Evolutionary conservation across 176 grass and related monocot species (phyloP), one percentile per base, ranked within the genome.

Genomic region (Aegilops tauschii): DNA sequence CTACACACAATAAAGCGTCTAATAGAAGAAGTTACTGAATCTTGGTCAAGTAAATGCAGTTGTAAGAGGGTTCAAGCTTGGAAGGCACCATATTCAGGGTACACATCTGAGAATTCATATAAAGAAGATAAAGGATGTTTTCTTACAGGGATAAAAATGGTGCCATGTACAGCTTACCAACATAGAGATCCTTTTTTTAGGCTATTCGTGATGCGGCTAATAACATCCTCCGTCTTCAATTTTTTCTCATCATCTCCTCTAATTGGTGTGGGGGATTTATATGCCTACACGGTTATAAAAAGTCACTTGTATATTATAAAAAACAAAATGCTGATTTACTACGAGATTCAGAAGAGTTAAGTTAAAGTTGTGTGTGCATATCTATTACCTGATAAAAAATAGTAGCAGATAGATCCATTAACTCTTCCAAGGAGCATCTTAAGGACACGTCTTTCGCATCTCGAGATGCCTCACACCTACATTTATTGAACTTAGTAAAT

Each of bases 371-470:
- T 32, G 16, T 5, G 16, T 75, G 65, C 40, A 56, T 47, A 87
- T 74, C 45, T 37, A 70, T 78, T 89, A 93, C 96, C 96, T 92
- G 86, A 91, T 95, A 98, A 79, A 98, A 92, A 81, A 89, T 84
- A 87, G 81, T 88, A 75, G 96, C 89, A 79, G 90, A 87, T 25
- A 98, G 86, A 84, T 94, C 96, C 91, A 98, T 94, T 52, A 95
- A 84, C 40, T 89, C 88, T 87, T 98, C 89, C 23, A 92, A 91
- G 44, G 89, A 88, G 49, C 92, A 89, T 77, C 88, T 86, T 29
- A 87, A 80, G 25, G 88, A 88, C 78, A 81, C 93, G 83, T 79
- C 80, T 71, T 95, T 98, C 76, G 89, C 96, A 78, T 98, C 96
- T 86, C 90, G 83, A 81, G 89, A 79, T 50, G 86, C 90, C 80